These are phyloP conservation scores for Aquilaria sinensis DNA, from an alignment of 345 rosid species.

Conservation along the genomic window DNA sequence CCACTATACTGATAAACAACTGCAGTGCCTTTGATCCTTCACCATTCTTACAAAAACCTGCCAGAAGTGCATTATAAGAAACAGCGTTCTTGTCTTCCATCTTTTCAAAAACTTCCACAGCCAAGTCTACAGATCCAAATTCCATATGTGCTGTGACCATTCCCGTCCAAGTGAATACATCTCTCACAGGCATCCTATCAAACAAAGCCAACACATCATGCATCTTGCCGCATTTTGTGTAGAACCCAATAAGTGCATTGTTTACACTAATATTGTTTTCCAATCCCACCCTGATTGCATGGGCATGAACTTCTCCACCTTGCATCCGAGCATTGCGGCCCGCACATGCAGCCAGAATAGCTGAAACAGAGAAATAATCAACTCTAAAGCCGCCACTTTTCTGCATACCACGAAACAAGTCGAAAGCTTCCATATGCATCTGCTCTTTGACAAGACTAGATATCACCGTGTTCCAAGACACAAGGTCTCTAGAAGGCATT, in stretches of 20 bases:
- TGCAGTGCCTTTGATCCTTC: conserved; percentile 39
- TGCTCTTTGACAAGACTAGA: conserved; percentile 49
- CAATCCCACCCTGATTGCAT: conserved; percentile 51
- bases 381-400: conserved; percentile 25
- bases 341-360: conserved; percentile 57
- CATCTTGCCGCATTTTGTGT: conserved; percentile 39
- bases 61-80: conserved; percentile 64
- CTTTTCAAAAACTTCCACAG: conserved; percentile 48
- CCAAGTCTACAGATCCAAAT: conserved; percentile 56
- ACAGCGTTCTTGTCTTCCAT: conserved; percentile 57
- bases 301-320: conserved; percentile 67
- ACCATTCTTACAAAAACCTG: conserved; percentile 59
- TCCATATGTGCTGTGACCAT: conserved; percentile 63
- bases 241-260: conserved; percentile 66
- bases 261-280: conserved; percentile 46
- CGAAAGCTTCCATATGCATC: conserved; percentile 35
- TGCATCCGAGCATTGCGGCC: conserved; percentile 26
- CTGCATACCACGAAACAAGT: conserved; percentile 36
- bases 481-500: conserved; percentile 54
- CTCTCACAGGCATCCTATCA: conserved; percentile 45
- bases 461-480: conserved; percentile 70
- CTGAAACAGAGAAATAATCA: conserved; percentile 56
- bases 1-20: conserved; percentile 50
- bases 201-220: conserved; percentile 39
- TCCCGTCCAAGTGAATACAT: conserved; percentile 59